Base-by-base conservation (phyloP, 768 basidiomycete species). In the Suillus placidus region DNA sequence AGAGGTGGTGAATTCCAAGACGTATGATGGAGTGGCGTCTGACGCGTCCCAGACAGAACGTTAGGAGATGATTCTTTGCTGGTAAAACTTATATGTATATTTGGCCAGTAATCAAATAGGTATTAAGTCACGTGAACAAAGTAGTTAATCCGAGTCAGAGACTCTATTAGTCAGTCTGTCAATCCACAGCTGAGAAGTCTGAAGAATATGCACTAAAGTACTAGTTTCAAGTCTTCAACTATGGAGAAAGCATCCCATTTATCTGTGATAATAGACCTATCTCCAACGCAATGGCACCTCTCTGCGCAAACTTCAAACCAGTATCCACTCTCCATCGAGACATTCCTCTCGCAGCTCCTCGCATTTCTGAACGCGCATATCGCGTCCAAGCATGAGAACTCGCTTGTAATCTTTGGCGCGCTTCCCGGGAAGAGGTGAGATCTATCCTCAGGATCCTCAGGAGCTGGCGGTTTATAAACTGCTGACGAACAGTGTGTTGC, bases 311-410 rank as follows among this genome's bases (percentile, higher is more conserved):
- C 83, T 4, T 71, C 79, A 43, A 85, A 84, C 60, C 64, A 78
- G 4, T 79, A 84, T 70, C 83, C 88, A 0, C 78, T 98, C 14
- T 75, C 89, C 2, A 84, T 98, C 52, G 79, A 85, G 23, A 70
- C 84, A 1, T 97, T 98, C 74, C 82, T 98, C 55, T 87, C 93
- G 3, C 92, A 95, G 71, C 81, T 97, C 34, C 85, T 98, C 64
- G 90, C 92, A 37, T 97, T 98, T 72, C 81, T 97, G 72, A 99
- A 99, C 73, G 87, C 95, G 4, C 95, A 99, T 78, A 85, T 99
- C 66, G 95, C 95, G 2, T 85, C 88, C 68, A 88, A 90, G 69
- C 91, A 95, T 79, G 95, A 97, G 76, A 99, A 99, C 74, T 87
- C 92, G 5, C 83, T 99, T 45, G 93, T 95, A 7, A 92, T 98